A percentile compares a stretch with the other conserved stretches of the same genome.
These are phyloP conservation scores for Serpula lacrymans DNA, from an alignment of 768 basidiomycete genomes.

Conservation along the genomic window DNA sequence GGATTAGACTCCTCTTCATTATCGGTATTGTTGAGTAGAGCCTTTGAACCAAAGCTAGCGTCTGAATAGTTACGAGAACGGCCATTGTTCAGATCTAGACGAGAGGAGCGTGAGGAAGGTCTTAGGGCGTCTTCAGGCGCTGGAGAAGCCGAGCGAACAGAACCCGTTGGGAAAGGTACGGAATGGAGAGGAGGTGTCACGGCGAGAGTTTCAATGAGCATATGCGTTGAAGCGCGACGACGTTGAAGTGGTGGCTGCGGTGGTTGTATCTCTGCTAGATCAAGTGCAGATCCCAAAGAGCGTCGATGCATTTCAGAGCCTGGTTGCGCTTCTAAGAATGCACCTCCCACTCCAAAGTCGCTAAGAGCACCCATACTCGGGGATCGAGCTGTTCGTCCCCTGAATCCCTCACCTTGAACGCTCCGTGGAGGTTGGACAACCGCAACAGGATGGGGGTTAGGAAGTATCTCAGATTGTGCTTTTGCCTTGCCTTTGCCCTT, in stretches of 20 bases:
- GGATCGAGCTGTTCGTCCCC: conserved; percentile 49
- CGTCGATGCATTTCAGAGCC: conserved; percentile 42
- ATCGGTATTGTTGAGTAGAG: conserved; percentile 38
- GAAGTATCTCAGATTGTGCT: conserved; percentile 35
- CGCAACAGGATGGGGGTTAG: conserved; percentile 43
- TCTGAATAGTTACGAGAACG: conserved; percentile 50
- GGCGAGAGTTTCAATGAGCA: conserved; percentile 40
- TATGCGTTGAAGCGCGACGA: conserved; percentile 50
- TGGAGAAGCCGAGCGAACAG: conserved; percentile 50
- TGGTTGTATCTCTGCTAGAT: conserved; percentile 45
- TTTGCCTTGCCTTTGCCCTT: conserved; percentile 41
- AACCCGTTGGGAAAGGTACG: conserved; percentile 64
- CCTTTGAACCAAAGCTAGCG: conserved; percentile 48
- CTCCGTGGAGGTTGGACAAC: conserved; percentile 41
- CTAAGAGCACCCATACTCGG: conserved; percentile 67
- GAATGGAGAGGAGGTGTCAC: conserved; percentile 40
- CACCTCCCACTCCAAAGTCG: conserved; percentile 45
- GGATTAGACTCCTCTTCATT: conserved; percentile 29
- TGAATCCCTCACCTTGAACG: conserved; percentile 37
- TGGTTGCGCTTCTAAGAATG: conserved; percentile 39
- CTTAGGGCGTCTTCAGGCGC: conserved; percentile 36
- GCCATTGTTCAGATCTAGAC: conserved; percentile 25
- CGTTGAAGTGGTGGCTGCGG: conserved; percentile 40
- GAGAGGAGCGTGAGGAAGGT: conserved; percentile 31
- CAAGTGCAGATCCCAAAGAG: conserved; percentile 58